Evolutionary conservation across 2,329 filamentous ascomycete genomes (phyloP), one percentile per base, ranked within the genome.

Genomic region (Trichophyton mentagrophytes): DNA sequence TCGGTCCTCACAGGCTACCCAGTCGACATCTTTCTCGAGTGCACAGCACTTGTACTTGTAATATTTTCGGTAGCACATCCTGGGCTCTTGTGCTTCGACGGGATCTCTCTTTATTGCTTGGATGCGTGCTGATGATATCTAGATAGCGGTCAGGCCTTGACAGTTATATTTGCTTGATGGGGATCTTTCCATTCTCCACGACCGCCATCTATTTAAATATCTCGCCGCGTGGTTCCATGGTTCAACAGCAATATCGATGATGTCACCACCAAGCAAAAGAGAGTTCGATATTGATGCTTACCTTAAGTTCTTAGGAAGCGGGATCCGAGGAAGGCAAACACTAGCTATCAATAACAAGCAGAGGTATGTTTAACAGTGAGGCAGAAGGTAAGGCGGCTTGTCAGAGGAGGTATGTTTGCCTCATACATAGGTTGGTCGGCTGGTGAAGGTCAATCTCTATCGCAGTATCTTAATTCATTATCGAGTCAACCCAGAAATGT

Each of bases 51-150:
- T 55, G 58, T 55, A 60, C 38, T 38, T 42, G 47, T 36, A 47
- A 25, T 60, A 60, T 53, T 25, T 42, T 25, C 58, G 58, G 33
- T 36, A 53, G 58, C 58, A 60, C 58, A 60, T 60, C 11, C 3
- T 58, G 33, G 9, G 9, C 44, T 59, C 3, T 7, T 42, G n/a
- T 57, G 55, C 53, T 40, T 56, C n/a, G 55, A 55, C n/a, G 17
- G 33, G 36, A 15, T 3, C n/a, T 13, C 20, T 57, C 6, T 57
- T 17, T 17, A 51, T 27, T 17, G 22, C 11, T 53, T 38, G 2
- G 33, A 38, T 38, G 33, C 2, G 33, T 38, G 33, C 4, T 55
- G 51, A 20, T 17, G 51, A 55, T 13, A 55, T 33, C 27, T 33
- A 27, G 51, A 33, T 55, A 38, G 36, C 36, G 27, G 25, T 38